Evolutionary conservation across 1,284 basidiomycete species (phyloP), one percentile per base, ranked within the genome.

Genomic region (Boletellus dicymbophilus): DNA sequence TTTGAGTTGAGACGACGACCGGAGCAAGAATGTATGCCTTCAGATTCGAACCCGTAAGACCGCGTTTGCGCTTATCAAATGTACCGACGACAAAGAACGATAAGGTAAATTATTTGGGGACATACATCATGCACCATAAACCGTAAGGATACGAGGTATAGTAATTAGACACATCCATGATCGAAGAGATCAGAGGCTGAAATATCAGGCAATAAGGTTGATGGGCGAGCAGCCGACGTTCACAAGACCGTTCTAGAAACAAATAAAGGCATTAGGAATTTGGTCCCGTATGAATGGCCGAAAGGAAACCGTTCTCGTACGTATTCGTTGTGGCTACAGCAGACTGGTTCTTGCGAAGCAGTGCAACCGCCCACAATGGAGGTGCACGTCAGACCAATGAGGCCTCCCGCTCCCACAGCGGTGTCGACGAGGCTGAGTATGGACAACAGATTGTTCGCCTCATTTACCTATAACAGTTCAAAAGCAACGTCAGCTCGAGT

Each of bases 221-320:
- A 58, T 41, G 37, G 48, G 56, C 1, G 49, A 47, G 38, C 62
- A 64, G 10, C 57, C 54, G 18, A 33, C 15, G 31, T 33, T 33
- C 16, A 33, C 31, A 21, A 60, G 36, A 12, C 59, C 49, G 9
- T 52, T 47, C 57, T 64, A 22, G 15, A 28, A 21, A n/a, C n/a
- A n/a, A 38, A 38, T 15, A n/a, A 18, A n/a, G 10, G 4, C 12
- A 8, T 48, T 10, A 44, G 18, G 3, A 12, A 30, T 18, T 6
- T 4, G 26, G 37, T 6, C 31, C n/a, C 8, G 7, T n/a, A 15
- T n/a, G 15, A n/a, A 33, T 10, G 30, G 4, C 7, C 9, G 11
- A 10, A 4, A 18, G 18, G 16, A 37, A 7, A 4, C 28, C 36
- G 25, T 25, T 3, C 39, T 15, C 31, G 33, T 55, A 62, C 48